Percentiles rank a stretch among this genome's conserved stretches.
phyloP scores from a whole-genome alignment of 495 filamentous ascomycete genomes.

The Penicillium malachiteum region DNA sequence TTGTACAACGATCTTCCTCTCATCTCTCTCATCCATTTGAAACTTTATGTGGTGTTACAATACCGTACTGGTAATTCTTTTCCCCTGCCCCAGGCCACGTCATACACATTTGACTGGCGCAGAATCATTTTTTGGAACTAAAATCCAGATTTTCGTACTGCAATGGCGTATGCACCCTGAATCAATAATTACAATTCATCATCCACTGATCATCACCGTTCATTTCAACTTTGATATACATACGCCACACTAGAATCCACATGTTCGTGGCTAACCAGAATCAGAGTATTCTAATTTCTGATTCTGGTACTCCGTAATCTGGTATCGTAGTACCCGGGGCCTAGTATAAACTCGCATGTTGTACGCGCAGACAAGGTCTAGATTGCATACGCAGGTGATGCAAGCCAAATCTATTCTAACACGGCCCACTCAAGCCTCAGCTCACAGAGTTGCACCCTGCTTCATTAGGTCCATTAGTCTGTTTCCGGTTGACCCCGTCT shows the following conservation, averaged over 20 bases:
- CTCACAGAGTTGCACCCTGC: background rate
- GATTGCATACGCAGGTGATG: conserved; percentile 1
- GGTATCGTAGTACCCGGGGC: too few relatives aligned
- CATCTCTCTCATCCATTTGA: too few relatives aligned
- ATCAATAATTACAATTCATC: background rate
- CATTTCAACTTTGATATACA: background rate
- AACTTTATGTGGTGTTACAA: background rate
- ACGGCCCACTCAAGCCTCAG: background rate
- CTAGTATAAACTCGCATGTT: too few relatives aligned
- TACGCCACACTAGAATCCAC: conserved; percentile 11
- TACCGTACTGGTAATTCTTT: background rate
- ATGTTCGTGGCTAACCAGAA: conserved; percentile 10
- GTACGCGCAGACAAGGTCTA: background rate
- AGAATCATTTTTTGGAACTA: too few relatives aligned
- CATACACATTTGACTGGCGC: background rate
- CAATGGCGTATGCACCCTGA: background rate
- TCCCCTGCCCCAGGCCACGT: conserved; percentile 13
- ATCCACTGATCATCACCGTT: too few relatives aligned
- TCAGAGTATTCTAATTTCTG: too few relatives aligned
- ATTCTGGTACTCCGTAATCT: too few relatives aligned
- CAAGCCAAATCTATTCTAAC: background rate
- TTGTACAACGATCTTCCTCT: too few relatives aligned
- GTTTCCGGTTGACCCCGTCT: background rate
- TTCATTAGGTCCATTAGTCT: background rate
- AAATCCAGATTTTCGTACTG: background rate